Base-by-base conservation (phyloP, 352 stramenopile genomes). In the Pythium folliculosum region DNA sequence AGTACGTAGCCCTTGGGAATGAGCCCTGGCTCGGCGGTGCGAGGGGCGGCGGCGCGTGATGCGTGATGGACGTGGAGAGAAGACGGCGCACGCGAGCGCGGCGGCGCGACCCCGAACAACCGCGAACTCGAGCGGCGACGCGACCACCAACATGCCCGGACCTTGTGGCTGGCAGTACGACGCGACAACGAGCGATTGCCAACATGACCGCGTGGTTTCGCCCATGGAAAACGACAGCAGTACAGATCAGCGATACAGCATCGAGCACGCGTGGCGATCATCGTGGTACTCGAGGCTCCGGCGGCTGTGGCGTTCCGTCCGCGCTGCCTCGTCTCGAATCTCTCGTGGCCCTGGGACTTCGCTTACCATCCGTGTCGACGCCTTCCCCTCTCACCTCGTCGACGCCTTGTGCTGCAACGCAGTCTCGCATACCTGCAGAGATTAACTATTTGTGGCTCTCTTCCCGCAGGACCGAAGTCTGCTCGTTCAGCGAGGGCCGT, bases 401-500 rank as follows among this genome's bases (percentile, higher is more conserved):
- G 53, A 68, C 45, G 35, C 14, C 19, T 17, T 35, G 30, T 37
- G 10, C 14, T 17, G 37, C 37, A 13, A 3, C 10, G 9, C 37
- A 12, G 14, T 43, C 10, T 43, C 10, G 37, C 14, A 7, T 7
- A 43, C 37, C 2, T 32, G 37, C 37, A 43, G 37, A 43, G 14
- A 43, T 43, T 43, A 43, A 43, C 37, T 43, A 21, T 57, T 35
- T 65, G 23, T 51, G 22, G 21, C 22, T 62, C 30, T 52, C 7
- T 14, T 50, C 55, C 58, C 58, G 62, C 60, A 96, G 86, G 86
- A 96, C 88, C 78, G 86, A 95, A 87, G 92, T 86, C 71, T 96
- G 88, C 80, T 91, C 88, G 74, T 96, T 96, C 81, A 94, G 84
- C 80, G 88, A 96, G 69, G 75, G 75, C 76, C 86, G 88, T 78